These are phyloP conservation scores for Aspergillus sp. DNA, from an alignment of 2,329 filamentous ascomycete species.

Conservation along the genomic window DNA sequence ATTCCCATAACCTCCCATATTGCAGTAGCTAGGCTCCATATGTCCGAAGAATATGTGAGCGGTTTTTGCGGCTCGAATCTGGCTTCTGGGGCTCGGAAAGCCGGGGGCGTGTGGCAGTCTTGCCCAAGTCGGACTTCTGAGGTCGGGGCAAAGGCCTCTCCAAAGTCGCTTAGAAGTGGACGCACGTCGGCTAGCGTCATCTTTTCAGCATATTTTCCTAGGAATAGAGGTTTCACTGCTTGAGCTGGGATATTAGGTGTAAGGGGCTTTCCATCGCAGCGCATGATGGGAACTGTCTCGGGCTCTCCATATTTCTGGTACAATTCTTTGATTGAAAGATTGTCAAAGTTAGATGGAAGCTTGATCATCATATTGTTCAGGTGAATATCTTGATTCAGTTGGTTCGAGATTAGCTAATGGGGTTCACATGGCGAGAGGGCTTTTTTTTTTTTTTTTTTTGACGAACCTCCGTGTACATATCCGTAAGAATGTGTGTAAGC, in stretches of 20 bases:
- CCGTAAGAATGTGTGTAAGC: conserved; percentile 30
- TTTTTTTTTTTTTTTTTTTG: too few relatives aligned
- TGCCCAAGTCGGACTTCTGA: conserved; percentile 24
- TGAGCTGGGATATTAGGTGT: conserved; percentile 29
- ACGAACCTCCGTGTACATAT: conserved; percentile 31
- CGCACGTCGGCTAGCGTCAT: conserved; percentile 32
- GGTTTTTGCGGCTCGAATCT: conserved; percentile 14
- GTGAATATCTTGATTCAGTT: conserved; percentile 21
- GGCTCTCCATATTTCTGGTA: conserved; percentile 35
- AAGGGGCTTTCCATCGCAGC: conserved; percentile 26
- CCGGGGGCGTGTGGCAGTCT: conserved; percentile 25
- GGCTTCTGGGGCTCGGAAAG: conserved; percentile 20
- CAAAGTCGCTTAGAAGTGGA: conserved; percentile 37
- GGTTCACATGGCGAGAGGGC: not conserved
- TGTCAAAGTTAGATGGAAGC: conserved; percentile 27
- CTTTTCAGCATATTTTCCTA: conserved; percentile 33
- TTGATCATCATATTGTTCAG: conserved; percentile 31
- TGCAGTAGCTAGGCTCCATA: conserved; percentile 29
- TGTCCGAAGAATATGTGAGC: conserved; percentile 29
- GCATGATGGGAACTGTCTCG: conserved; percentile 28
- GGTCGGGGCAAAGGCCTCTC: conserved; percentile 21
- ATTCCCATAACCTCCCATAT: conserved; percentile 35
- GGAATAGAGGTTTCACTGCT: conserved; percentile 28
- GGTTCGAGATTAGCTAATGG: not conserved
- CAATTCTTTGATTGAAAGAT: conserved; percentile 35